Base-by-base conservation (phyloP, 139 green algal species). In the Volvox africanus region DNA sequence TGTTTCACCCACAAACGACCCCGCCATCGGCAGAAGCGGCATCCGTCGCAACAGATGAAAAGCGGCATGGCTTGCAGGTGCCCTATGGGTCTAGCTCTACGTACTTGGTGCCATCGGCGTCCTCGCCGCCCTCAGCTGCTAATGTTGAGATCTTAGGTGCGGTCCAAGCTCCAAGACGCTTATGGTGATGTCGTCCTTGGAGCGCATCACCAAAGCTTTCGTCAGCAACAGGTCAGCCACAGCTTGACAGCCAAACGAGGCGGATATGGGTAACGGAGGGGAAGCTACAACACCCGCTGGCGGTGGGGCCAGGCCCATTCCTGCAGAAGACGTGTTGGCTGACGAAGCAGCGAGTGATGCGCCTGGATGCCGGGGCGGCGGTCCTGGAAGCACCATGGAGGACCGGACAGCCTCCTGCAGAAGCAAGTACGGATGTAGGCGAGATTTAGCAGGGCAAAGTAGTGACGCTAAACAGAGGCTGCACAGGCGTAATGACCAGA, bases 161-260 rank as follows among this genome's bases (percentile, higher is more conserved):
- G 83, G 83, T 22, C 85, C 85, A 36, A 93, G 2, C 73, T 94
- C 86, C 82, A 92, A 20, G 6, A 93, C 92, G 65, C 88, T 61
- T 32, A 95, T 62, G 44, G 90, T 89, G 62, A 95, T 92, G 83
- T 95, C 92, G 61, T 95, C 92, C 30, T 91, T 87, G 71, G 69
- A 87, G 0, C 90, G 67, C 68, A 92, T 62, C 35, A 35, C 20
- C 14, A 95, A 62, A 16, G 90, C 92, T 71, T 93, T 88, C 13
- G n/a, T 71, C 44, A 95, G 79, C 62, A 95, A 78, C 77, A 92
- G 69, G 68, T 91, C 90, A 0, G 90, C 90, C 5, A 92, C 79
- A 2, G 82, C 73, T 9, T 84, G 87, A 28, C 77, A 83, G 30
- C 44, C 69, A 24, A 82, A 26, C 1, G 55, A 18, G 76, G 30